Percentiles rank a stretch among this genome's conserved stretches.
These are phyloP conservation scores for Penstemon davidsonii DNA, from an alignment of 257 asterid genomes.

Conservation along the genomic window DNA sequence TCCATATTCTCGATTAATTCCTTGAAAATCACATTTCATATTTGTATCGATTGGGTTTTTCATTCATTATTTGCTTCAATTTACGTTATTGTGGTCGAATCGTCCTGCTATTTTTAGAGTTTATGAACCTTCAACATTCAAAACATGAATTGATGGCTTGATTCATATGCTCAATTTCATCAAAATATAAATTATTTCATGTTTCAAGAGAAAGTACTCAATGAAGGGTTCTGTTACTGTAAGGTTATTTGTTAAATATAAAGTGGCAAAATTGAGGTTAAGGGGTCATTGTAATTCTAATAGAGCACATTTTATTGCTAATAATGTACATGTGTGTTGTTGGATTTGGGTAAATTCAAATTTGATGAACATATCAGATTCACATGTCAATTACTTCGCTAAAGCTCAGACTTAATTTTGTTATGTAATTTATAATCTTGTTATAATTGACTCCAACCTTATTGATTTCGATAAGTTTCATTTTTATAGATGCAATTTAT, in stretches of 20 bases:
- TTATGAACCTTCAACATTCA: background rate
- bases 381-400: background rate
- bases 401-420: background rate
- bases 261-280: conserved; percentile 1
- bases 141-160: background rate
- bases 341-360: background rate
- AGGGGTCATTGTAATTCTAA: background rate
- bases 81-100: background rate
- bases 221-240: no score
- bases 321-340: background rate
- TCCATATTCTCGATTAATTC: background rate
- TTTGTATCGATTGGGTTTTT: background rate
- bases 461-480: background rate
- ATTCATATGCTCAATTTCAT: conserved; percentile 5
- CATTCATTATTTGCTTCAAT: background rate
- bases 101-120: background rate
- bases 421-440: background rate
- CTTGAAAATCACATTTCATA: background rate
- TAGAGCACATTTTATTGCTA: background rate
- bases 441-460: background rate
- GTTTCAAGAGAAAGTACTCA: background rate
- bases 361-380: background rate
- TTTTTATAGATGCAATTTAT: background rate
- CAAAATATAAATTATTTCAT: background rate
- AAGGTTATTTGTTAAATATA: background rate